Evolutionary conservation across 306 rosid genomes (phyloP).

Genomic region (Lathyrus tuberosus): DNA sequence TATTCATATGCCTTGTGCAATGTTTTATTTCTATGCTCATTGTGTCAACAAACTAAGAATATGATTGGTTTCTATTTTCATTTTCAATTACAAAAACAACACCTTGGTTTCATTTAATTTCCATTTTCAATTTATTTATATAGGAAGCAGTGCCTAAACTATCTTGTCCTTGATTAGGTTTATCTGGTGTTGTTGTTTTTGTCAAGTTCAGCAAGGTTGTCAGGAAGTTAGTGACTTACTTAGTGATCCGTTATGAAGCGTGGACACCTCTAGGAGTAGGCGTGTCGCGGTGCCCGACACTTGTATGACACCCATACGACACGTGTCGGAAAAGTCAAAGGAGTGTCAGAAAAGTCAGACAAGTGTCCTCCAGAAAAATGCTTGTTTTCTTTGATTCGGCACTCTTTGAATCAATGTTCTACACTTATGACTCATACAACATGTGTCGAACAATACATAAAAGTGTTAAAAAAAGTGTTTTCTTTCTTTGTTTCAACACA

Average conservation of each 20-base stretch:
- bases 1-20: background rate
- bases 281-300: no score
- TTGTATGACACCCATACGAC: no score
- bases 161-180: conserved; percentile 5
- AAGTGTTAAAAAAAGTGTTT: no score
- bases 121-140: background rate
- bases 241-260: background rate
- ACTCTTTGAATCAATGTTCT: no score
- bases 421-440: no score
- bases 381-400: no score
- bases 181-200: conserved; percentile 13
- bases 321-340: no score
- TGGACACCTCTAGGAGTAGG: no score
- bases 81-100: background rate
- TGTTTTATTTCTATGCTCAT: conserved; percentile 6
- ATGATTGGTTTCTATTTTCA: conserved; percentile 20
- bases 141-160: background rate
- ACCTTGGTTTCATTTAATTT: background rate
- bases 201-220: conserved; percentile 25
- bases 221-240: conserved; percentile 17
- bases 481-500: no score
- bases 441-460: no score
- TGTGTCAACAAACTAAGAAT: background rate
- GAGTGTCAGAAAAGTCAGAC: no score
- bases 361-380: no score